Conservation (phyloP, 2,329 filamentous ascomycete species). For the Colletotrichum sp. region DNA sequence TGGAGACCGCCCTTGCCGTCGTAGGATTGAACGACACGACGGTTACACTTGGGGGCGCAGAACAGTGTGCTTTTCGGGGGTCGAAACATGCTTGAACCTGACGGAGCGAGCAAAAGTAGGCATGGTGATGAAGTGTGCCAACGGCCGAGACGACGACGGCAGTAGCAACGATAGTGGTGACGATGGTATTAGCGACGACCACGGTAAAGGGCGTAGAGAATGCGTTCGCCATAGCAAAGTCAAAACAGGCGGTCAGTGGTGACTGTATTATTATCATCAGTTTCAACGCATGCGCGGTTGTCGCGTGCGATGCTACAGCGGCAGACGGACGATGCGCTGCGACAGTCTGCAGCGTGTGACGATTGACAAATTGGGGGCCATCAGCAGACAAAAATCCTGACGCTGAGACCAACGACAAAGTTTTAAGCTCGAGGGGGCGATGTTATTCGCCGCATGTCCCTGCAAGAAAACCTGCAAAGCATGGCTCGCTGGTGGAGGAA, state of each 20-base stretch:
- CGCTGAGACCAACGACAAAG: not conserved
- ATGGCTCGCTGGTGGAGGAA: not conserved
- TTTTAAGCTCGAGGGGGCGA: not conserved
- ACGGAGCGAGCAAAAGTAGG: too few species aligned
- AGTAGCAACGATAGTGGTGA: not conserved
- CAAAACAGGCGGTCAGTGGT: not conserved
- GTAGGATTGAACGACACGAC: not conserved
- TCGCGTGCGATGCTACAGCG: not conserved
- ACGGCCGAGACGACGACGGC: too few species aligned
- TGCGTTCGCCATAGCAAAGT: fast-evolving
- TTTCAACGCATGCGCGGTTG: fast-evolving
- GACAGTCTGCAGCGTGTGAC: not conserved
- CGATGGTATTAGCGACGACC: fast-evolving
- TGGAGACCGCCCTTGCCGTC: not conserved
- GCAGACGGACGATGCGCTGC: not conserved
- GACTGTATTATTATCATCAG: fast-evolving
- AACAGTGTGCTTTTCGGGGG: not conserved
- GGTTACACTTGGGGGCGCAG: not conserved
- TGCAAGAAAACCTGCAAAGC: not conserved
- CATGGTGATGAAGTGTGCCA: too few species aligned
- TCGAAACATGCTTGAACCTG: not conserved
- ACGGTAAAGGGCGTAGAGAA: fast-evolving
- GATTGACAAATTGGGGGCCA: not conserved
- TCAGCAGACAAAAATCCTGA: not conserved
- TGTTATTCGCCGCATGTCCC: not conserved